Base-by-base conservation (phyloP, 768 basidiomycete species). In the Arthromyces matolae region DNA sequence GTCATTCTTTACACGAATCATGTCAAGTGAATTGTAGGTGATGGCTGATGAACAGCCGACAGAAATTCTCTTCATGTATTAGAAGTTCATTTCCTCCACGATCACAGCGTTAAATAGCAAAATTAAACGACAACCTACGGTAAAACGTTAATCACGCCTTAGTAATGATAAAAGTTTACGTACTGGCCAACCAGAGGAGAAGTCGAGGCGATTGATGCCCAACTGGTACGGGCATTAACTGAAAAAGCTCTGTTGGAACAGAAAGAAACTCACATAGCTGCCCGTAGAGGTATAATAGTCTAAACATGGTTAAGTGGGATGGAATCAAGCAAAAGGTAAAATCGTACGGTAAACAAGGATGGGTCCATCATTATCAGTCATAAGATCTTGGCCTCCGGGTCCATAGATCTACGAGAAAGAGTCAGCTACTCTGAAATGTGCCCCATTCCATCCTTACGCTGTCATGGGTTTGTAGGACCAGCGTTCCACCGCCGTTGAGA, bases 301-400 rank as follows among this genome's bases (percentile, higher is more conserved):
- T 77, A 51, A 19, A 9, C 32, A 10, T 14, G 16, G 22, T 37
- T 10, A 45, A 10, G 29, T 9, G 4, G 0, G 33, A 51, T 24
- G 6, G 16, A 38, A 8, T 16, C 5, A 7, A 63, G 24, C 45
- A 0, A 34, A 49, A 16, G 33, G 19, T 19, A 5, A 19, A 8
- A 7, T 64, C 77, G 55, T 52, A 78, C 77, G 76, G 55, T 79
- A 78, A 18, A 78, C 65, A n/a, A 80, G 57, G 43, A 78, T 68
- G 8, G 68, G 61, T 7, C 72, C 78, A 53, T 77, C 76, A 2
- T 20, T 50, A 53, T 79, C 78, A 7, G 55, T 55, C 61, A 72
- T 61, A 6, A 79, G 37, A 51, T 78, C 76, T 59, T 80, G 77
- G 10, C 79, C 79, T 35, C 80, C 80, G 41, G 80, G 79, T 0